Base-by-base conservation (phyloP, 176 grass and related monocot species). In the Calamus simplicifolius region DNA sequence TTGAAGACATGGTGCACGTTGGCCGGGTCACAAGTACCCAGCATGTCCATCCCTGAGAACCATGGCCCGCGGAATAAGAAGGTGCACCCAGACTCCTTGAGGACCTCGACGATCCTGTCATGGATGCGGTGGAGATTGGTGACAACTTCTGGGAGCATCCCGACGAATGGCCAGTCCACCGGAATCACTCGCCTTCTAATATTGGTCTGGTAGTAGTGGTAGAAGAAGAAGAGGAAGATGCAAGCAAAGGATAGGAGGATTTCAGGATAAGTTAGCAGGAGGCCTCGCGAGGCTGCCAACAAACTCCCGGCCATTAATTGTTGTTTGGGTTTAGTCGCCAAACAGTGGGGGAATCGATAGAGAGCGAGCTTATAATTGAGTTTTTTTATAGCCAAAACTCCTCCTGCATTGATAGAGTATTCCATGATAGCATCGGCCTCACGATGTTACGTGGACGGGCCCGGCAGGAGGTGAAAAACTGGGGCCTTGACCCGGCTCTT, bases 201-300 rank as follows among this genome's bases (percentile, higher is more conserved):
- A 65, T 64, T 85, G 4, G 59, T 71, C 7, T 25, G 49, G 48
- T 54, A 52, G 60, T 73, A 78, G 73, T 63, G 73, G 70, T 54
- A 69, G 64, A 66, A 80, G 51, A 4, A 27, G 8, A 23, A 56
- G 53, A 25, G 25, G 23, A 56, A 56, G 18, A 56, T 25, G 53
- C 6, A 56, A 25, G 5, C n/a, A 56, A 23, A 3, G 21, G 12
- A 56, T 23, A 56, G 19, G 21, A 7, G 21, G 23, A 43, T 43
- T 10, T 43, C 35, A 43, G 35, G 35, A 10, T 43, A 43, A 12
- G 35, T 3, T 43, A 2, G 35, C 35, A 43, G 3, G 35, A 43
- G 8, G 35, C 8, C 1, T 6, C 8, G 10, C 12, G 35, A 43
- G 12, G 35, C 35, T 2, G 1, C 35, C 2, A 43, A 10, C 35